Evolutionary conservation across 2,329 filamentous ascomycete species (phyloP).

Genomic region (Bimuria novae-zelandiae): DNA sequence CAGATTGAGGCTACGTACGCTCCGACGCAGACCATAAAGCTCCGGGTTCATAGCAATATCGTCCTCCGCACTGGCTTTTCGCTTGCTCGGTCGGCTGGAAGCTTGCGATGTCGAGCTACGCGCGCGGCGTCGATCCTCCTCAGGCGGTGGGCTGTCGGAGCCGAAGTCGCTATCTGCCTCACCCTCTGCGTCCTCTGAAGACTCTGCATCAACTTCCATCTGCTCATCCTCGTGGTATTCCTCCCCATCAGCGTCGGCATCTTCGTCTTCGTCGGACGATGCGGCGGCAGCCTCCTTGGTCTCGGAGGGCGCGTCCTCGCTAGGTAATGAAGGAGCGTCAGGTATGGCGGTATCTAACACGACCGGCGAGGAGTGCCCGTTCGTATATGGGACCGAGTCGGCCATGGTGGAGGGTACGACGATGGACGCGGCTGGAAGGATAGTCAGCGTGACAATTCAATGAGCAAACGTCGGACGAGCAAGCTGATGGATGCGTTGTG

Average conservation of each 20-base stretch:
- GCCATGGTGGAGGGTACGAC: slow-evolving; percentile 63
- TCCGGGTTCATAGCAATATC: slow-evolving; percentile 92
- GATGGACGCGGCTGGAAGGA: slow-evolving; percentile 63
- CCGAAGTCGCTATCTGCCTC: slow-evolving; percentile 73
- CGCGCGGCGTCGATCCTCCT: slow-evolving; percentile 57
- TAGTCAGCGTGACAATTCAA: slow-evolving; percentile 49
- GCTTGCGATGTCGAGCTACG: slow-evolving; percentile 71
- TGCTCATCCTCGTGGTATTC: slow-evolving; percentile 51
- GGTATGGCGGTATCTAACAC: slow-evolving; percentile 53
- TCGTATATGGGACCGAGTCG: slow-evolving; percentile 67
- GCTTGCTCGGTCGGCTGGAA: slow-evolving; percentile 69
- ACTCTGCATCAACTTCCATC: slow-evolving; percentile 51
- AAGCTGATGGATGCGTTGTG: slow-evolving; percentile 42
- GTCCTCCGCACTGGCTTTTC: slow-evolving; percentile 67
- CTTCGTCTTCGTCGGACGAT: slow-evolving; percentile 48
- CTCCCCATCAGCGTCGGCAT: slow-evolving; percentile 47
- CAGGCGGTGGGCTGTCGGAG: slow-evolving; percentile 61
- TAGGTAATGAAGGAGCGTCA: slow-evolving; percentile 58
- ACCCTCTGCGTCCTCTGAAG: slow-evolving; percentile 56
- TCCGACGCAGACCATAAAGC: slow-evolving; percentile 90
- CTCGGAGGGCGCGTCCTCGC: slow-evolving; percentile 79
- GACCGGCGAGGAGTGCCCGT: slow-evolving; percentile 67
- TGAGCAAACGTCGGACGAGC: slow-evolving; percentile 35
- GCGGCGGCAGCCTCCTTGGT: slow-evolving; percentile 60
- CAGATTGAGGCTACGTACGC: slow-evolving; percentile 63